Conservation (phyloP, 140 eudicot genomes). For the Anethum foeniculum region DNA sequence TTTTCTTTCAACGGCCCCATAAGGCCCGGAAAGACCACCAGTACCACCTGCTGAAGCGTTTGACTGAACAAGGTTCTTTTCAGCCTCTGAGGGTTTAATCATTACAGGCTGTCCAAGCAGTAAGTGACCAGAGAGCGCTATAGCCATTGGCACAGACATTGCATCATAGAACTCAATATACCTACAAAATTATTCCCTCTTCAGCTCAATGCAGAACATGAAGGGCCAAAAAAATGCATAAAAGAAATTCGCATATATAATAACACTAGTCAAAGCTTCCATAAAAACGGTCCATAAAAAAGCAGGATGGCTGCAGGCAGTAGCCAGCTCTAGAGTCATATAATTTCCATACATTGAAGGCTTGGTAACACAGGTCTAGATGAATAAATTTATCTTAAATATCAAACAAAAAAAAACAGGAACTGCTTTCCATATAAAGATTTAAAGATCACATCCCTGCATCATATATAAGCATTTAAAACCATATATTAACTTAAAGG, state of each 20-base stretch:
- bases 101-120: conserved; percentile 88
- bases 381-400: neutral
- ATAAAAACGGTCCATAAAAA: neutral
- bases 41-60: conserved; percentile 55
- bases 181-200: conserved; percentile 26
- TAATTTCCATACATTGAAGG: neutral
- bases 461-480: neutral
- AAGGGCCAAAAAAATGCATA: neutral
- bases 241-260: neutral
- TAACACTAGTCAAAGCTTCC: neutral
- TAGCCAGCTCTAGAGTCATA: neutral
- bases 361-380: neutral
- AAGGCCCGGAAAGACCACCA: conserved; percentile 60
- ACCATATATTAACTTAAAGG: neutral
- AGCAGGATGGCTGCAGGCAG: neutral
- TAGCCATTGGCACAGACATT: conserved; percentile 91
- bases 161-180: conserved; percentile 84
- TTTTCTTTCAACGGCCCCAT: conserved; percentile 80
- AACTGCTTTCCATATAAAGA: neutral
- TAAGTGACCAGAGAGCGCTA: conserved; percentile 78
- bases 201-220: neutral
- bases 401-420: neutral
- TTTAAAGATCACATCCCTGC: neutral
- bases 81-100: conserved; percentile 74
- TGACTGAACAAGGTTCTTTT: conserved; percentile 47